phyloP scores from a whole-genome alignment of 176 grass and related monocot species.

The Cocos nucifera region DNA sequence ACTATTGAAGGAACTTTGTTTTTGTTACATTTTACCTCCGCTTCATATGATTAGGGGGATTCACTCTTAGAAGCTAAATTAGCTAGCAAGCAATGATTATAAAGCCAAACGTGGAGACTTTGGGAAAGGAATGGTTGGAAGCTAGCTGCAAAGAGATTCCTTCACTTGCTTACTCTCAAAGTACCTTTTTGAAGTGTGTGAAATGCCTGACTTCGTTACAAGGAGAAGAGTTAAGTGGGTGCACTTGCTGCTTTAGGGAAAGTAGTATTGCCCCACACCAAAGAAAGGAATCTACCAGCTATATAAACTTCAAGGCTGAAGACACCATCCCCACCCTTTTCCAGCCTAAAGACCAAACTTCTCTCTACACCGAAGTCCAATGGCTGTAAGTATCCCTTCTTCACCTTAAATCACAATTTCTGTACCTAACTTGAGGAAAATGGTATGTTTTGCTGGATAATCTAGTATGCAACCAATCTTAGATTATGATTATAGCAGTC shows the following conservation, averaged over 20 bases:
- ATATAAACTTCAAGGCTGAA: slow-evolving; percentile 30
- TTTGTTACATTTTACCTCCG: no score
- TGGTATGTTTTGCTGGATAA: no score
- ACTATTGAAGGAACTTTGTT: no score
- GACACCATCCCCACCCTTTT: slow-evolving; percentile 14
- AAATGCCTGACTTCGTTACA: slow-evolving; percentile 27
- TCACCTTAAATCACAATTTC: neutral
- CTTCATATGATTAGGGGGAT: no score
- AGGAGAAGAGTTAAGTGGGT: slow-evolving; percentile 11
- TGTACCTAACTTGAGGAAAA: no score
- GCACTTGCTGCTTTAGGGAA: slow-evolving; percentile 40
- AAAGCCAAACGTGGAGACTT: no score
- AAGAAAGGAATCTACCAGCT: slow-evolving; percentile 39
- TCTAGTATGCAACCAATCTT: no score
- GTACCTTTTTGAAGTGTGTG: slow-evolving; percentile 37
- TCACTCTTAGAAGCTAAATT: no score
- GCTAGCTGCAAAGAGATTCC: slow-evolving; percentile 63
- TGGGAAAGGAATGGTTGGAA: slow-evolving; percentile 25
- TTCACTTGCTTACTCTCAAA: slow-evolving; percentile 5
- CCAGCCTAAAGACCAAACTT: slow-evolving; percentile 8
- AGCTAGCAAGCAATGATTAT: no score
- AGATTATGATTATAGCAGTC: no score
- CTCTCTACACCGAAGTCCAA: slow-evolving; percentile 19
- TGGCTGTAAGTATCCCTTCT: slow-evolving; percentile 50
- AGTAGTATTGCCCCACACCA: slow-evolving; percentile 27